phyloP scores from a whole-genome alignment of 129 eudicot species.

The Rutidosis leptorrhynchoides region DNA sequence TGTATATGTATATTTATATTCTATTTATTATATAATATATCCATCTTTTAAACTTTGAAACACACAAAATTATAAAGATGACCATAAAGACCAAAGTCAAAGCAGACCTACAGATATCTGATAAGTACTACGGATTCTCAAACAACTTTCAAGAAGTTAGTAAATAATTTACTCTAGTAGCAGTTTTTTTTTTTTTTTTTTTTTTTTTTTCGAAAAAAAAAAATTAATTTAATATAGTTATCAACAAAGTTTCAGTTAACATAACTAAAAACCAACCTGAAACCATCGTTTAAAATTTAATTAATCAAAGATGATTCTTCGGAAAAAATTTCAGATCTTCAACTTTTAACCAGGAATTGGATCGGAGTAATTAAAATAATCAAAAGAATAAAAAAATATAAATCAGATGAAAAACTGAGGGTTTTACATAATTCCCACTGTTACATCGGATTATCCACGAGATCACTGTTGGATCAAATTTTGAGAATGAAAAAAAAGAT shows the following conservation, averaged over 20 bases:
- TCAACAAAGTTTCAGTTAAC: background rate
- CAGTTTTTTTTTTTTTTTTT: too few species aligned
- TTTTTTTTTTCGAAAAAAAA: too few species aligned
- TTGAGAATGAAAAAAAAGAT: background rate
- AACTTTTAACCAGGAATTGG: background rate
- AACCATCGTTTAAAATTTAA: background rate
- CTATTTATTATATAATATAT: too few species aligned
- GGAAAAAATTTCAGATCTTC: background rate
- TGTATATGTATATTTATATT: background rate
- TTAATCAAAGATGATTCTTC: background rate
- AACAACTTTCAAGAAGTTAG: background rate
- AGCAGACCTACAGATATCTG: background rate
- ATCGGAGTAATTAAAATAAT: background rate
- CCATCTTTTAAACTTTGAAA: background rate
- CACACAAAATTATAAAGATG: background rate
- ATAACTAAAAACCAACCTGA: background rate
- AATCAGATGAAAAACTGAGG: background rate
- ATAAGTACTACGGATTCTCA: slow-evolving; percentile 10
- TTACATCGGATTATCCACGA: slow-evolving; percentile 2
- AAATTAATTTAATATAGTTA: too few species aligned
- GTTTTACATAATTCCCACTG: slow-evolving; percentile 9
- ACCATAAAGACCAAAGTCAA: slow-evolving; percentile 2
- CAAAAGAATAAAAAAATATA: background rate
- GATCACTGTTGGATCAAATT: slow-evolving; percentile 9
- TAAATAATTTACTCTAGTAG: too few species aligned